Base-by-base conservation (phyloP, 805 yeast genomes). In the Ogataea neopini region DNA sequence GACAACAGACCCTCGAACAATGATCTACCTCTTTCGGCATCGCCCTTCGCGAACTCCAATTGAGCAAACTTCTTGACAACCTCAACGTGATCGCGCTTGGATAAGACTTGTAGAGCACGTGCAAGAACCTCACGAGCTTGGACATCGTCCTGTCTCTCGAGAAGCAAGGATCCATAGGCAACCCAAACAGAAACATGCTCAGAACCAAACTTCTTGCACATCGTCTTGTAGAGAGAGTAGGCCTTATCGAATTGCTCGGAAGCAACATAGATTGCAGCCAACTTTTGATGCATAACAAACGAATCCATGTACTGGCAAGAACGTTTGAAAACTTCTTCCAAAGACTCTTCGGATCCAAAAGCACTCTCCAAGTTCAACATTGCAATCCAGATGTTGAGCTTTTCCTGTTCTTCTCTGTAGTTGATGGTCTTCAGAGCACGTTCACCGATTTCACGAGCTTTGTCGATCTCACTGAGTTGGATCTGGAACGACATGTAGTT, bases 401-500 rank as follows among this genome's bases (percentile, higher is more conserved):
- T 88, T 67, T 94, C 98, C 58, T 82, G 84, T 67, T 94, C 98
- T 61, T 91, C 97, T 61, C 97, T 81, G 70, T 83, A 88, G 59
- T 80, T 83, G 57, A 94, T 95, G 5, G 94, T 84, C 71, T 88
- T 88, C 63, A 94, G 76, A 2, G 98, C 99, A 53, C 99, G 81
- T 59, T 85, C 87, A 38, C 88, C 97, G 58, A 94, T 81, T 65
- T 88, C 96, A 59, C 99, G 82, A 8, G 97, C 97, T 69, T 88
- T 89, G 32, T 92, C 97, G 49, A 90, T 73, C 68, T 94, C 99
- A 72, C 96, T 87, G 53, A 92, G 75, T 68, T 91, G 97, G 54
- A 94, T 76, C 68, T 91, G 96, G 85, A 92, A 94, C 3, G 98
- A 91, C 97, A 94, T 94, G 70, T 87, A 94, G 70, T 91, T 88